Conservation (phyloP, 2,329 filamentous ascomycete species). For the Rhexocercosporidium sp. region DNA sequence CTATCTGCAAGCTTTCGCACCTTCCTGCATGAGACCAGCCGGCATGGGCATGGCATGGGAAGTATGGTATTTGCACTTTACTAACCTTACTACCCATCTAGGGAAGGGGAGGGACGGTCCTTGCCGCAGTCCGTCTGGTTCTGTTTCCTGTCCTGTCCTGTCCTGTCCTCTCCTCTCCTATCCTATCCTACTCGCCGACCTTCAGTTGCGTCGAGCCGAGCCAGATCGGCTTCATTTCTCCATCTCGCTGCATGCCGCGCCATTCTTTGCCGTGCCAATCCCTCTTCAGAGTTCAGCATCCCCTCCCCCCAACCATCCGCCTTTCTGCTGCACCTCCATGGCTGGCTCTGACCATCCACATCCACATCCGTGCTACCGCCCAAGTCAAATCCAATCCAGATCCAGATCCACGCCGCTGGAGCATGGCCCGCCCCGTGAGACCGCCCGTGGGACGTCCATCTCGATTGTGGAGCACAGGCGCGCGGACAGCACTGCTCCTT, state of each 20-base stretch:
- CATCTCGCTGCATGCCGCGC: neutral
- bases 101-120: neutral
- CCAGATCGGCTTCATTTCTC: neutral
- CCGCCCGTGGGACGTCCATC: slow-evolving; percentile 1
- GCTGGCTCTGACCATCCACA: neutral
- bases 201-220: no score
- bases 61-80: neutral
- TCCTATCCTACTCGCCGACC: no score
- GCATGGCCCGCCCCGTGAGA: slow-evolving; percentile 4
- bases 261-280: neutral
- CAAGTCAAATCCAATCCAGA: neutral
- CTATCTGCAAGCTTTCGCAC: neutral
- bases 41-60: no score
- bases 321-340: neutral
- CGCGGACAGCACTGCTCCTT: neutral
- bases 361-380: neutral
- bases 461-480: slow-evolving; percentile 8
- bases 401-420: slow-evolving; percentile 12
- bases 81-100: neutral
- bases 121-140: neutral
- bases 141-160: no score
- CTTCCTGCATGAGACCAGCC: neutral
- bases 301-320: neutral
- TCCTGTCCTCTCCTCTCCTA: neutral
- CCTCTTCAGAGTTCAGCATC: neutral